Evolutionary conservation across 495 filamentous ascomycete species (phyloP).

Genomic region (Penicillium steckii): DNA sequence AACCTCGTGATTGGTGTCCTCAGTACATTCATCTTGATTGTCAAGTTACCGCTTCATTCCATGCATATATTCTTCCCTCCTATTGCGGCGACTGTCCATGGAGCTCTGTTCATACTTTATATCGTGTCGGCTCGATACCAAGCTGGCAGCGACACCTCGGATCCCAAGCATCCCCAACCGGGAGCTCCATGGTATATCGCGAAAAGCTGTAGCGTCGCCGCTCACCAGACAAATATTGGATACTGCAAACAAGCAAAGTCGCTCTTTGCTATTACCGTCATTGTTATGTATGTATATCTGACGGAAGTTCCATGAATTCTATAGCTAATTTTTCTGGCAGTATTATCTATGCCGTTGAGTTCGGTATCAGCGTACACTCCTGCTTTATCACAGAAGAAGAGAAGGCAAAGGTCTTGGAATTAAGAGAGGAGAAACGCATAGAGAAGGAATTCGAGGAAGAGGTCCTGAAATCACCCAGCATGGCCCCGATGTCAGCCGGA

Average conservation of each 20-base stretch:
- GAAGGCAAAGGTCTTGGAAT: constrained; percentile 29
- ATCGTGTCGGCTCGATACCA: constrained; percentile 68
- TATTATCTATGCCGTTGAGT: constrained; percentile 53
- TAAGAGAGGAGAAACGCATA: constrained; percentile 39
- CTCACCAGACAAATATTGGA: constrained; percentile 48
- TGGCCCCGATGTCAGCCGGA: constrained; percentile 36
- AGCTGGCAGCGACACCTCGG: constrained; percentile 75
- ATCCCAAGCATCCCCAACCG: constrained; percentile 64
- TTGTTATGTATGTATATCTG: constrained; percentile 63
- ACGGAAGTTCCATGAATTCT: background rate
- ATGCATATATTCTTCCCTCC: constrained; percentile 73
- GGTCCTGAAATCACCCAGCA: constrained; percentile 43
- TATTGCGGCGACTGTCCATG: constrained; percentile 58
- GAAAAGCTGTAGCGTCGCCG: constrained; percentile 69
- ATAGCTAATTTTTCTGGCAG: constrained; percentile 32
- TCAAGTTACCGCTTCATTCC: constrained; percentile 62
- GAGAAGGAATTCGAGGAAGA: constrained; percentile 46
- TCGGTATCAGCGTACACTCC: constrained; percentile 57
- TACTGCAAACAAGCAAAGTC: constrained; percentile 78
- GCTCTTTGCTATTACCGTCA: constrained; percentile 65
- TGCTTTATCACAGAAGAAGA: constrained; percentile 57
- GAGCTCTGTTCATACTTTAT: constrained; percentile 60
- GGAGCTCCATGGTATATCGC: constrained; percentile 82
- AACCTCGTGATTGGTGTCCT: constrained; percentile 82
- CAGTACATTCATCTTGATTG: constrained; percentile 52